phyloP scores from a whole-genome alignment of 345 rosid species.

The Brassica incana region DNA sequence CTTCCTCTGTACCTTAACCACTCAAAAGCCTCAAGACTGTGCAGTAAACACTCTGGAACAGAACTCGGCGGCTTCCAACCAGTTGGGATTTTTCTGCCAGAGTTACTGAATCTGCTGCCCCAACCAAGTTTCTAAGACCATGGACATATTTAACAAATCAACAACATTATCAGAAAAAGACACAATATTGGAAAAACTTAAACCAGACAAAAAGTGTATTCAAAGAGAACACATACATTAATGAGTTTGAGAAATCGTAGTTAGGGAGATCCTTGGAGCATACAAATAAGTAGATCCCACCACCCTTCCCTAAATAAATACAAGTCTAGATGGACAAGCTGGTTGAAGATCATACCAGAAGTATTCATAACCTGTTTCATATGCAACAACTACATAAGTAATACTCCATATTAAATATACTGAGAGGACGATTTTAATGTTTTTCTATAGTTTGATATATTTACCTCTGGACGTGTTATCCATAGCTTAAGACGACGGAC shows the following conservation, averaged over 20 bases:
- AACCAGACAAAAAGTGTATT: neutral
- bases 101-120: too few species aligned
- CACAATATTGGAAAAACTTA: neutral
- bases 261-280: slow-evolving; percentile 16
- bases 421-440: neutral
- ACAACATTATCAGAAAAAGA: too few species aligned
- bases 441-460: neutral
- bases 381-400: neutral
- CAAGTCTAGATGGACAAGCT: slow-evolving; percentile 20
- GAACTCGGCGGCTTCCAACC: slow-evolving; percentile 10
- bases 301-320: neutral
- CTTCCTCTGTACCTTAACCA: slow-evolving; percentile 14
- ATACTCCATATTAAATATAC: neutral
- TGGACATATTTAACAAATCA: too few species aligned
- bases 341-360: slow-evolving; percentile 4
- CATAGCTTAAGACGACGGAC: neutral
- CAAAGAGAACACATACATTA: neutral
- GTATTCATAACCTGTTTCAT: neutral
- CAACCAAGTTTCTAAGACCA: too few species aligned
- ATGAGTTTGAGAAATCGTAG: slow-evolving; percentile 2
- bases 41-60: slow-evolving; percentile 11
- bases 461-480: neutral
- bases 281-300: slow-evolving; percentile 5
- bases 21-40: slow-evolving; percentile 7
- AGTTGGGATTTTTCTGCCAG: too few species aligned